Conservation (phyloP, 1,139 yeast species). For the Blastobotrys serpentis region DNA sequence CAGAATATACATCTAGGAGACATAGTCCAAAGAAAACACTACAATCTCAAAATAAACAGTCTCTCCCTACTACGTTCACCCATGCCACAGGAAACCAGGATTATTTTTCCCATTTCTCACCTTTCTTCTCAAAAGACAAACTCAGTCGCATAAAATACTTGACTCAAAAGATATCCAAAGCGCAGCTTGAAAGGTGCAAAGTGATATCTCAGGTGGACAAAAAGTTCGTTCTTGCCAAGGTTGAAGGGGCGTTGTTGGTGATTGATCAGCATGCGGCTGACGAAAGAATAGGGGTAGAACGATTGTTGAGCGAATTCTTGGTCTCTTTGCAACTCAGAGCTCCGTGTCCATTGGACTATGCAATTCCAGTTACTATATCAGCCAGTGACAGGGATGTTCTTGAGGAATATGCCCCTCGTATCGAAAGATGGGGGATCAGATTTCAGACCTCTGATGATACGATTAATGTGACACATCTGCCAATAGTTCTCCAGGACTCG, state of each 20-base stretch:
- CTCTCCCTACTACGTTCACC: not conserved
- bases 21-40: not conserved
- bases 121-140: slow-evolving; percentile 9
- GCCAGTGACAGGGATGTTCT: slow-evolving; percentile 35
- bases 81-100: not conserved
- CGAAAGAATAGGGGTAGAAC: slow-evolving; percentile 63
- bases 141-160: slow-evolving; percentile 8
- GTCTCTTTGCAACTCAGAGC: slow-evolving; percentile 13
- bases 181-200: slow-evolving; percentile 12
- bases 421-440: slow-evolving; percentile 28
- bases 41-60: not conserved
- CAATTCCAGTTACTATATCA: slow-evolving; percentile 27
- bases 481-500: slow-evolving; percentile 20
- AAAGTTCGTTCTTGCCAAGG: slow-evolving; percentile 53
- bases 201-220: slow-evolving; percentile 53
- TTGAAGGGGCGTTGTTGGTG: slow-evolving; percentile 36
- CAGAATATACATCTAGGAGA: not conserved
- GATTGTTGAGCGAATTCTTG: slow-evolving; percentile 41
- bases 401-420: slow-evolving; percentile 10
- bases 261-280: slow-evolving; percentile 82
- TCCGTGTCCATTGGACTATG: slow-evolving; percentile 15
- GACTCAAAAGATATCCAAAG: slow-evolving; percentile 13
- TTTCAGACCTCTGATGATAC: slow-evolving; percentile 15
- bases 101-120: slow-evolving; percentile 7
- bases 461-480: slow-evolving; percentile 25